Evolutionary conservation across 1,139 yeast genomes (phyloP).

Genomic region (Diutina pseudorugosa): DNA sequence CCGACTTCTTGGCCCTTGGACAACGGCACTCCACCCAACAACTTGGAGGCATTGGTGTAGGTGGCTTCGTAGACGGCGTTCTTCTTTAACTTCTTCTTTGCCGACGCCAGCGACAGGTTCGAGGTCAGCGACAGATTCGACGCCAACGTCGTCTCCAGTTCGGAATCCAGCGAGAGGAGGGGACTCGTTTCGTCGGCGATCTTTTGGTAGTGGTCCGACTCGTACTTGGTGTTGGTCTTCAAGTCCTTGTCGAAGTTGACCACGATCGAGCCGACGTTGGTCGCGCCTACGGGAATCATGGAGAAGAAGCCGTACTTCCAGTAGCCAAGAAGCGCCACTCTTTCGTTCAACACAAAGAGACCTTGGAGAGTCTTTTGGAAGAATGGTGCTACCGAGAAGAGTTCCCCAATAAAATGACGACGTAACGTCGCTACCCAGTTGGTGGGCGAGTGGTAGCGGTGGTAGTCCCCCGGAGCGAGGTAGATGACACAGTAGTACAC

Average conservation of each 20-base stretch:
- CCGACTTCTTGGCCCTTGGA: slow-evolving; percentile 94
- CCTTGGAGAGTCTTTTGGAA: slow-evolving; percentile 83
- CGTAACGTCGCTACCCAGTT: slow-evolving; percentile 93
- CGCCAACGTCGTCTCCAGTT: slow-evolving; percentile 7
- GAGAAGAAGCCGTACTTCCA: slow-evolving; percentile 97
- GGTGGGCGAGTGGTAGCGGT: slow-evolving; percentile 91
- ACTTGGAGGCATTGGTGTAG: slow-evolving; percentile 64
- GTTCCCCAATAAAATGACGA: slow-evolving; percentile 92
- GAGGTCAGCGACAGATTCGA: slow-evolving; percentile 11
- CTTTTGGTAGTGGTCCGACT: slow-evolving; percentile 10
- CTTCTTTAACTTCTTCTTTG: slow-evolving; percentile 35
- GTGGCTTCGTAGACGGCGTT: slow-evolving; percentile 93
- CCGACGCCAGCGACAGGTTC: slow-evolving; percentile 10
- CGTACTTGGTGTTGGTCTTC: slow-evolving; percentile 66
- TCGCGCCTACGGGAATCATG: slow-evolving; percentile 99
- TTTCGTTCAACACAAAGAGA: slow-evolving; percentile 81
- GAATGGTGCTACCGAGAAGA: slow-evolving; percentile 93
- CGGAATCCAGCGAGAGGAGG: slow-evolving; percentile 12
- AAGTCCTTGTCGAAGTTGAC: slow-evolving; percentile 87
- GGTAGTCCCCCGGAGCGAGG: slow-evolving; percentile 97
- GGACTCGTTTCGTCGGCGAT: slow-evolving; percentile 19
- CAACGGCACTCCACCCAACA: slow-evolving; percentile 84
- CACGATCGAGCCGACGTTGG: slow-evolving; percentile 92
- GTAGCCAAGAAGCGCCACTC: slow-evolving; percentile 89
- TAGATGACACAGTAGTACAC: slow-evolving; percentile 86